A percentile compares a stretch with the other conserved stretches of the same genome.
Conservation (phyloP, 2,329 filamentous ascomycete species). For the Epichloe glyceriae region DNA sequence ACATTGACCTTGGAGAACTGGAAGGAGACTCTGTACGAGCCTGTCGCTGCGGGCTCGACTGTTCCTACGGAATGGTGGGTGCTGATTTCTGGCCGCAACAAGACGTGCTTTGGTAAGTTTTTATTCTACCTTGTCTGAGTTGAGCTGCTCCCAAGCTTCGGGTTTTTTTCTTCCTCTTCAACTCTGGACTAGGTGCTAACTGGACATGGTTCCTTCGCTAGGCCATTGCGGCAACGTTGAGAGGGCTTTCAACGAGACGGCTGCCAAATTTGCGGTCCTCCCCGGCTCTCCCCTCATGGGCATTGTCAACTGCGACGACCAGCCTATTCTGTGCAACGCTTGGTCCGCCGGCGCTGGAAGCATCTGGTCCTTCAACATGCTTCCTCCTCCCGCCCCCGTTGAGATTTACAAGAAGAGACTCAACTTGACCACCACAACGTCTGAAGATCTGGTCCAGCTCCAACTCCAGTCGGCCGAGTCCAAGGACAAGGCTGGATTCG, state of each 20-base stretch:
- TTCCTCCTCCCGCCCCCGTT: constrained; percentile 49
- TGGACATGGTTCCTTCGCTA: constrained; percentile 12
- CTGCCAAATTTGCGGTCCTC: constrained; percentile 47
- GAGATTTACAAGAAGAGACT: constrained; percentile 52
- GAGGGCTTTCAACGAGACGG: constrained; percentile 53
- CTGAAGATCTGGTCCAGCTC: constrained; percentile 47
- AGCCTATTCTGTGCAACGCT: constrained; percentile 61
- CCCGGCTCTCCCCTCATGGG: constrained; percentile 54
- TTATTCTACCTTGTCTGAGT: not conserved
- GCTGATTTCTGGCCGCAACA: constrained; percentile 61
- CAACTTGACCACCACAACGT: constrained; percentile 56
- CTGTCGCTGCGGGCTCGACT: constrained; percentile 44
- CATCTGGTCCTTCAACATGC: constrained; percentile 55
- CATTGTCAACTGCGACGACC: constrained; percentile 59
- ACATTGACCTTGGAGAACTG: constrained; percentile 55
- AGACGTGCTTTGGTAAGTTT: constrained; percentile 56
- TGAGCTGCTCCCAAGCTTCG: too few relatives aligned
- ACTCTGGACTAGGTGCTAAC: not conserved
- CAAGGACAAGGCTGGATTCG: constrained; percentile 40
- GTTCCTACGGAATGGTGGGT: constrained; percentile 67
- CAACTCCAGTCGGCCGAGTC: constrained; percentile 39
- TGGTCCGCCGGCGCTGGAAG: constrained; percentile 54
- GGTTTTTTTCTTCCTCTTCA: not conserved
- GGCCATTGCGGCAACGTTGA: constrained; percentile 55
- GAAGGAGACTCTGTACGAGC: constrained; percentile 52